Conservation (phyloP, 805 yeast species). For the Jamesozyma rosinii region DNA sequence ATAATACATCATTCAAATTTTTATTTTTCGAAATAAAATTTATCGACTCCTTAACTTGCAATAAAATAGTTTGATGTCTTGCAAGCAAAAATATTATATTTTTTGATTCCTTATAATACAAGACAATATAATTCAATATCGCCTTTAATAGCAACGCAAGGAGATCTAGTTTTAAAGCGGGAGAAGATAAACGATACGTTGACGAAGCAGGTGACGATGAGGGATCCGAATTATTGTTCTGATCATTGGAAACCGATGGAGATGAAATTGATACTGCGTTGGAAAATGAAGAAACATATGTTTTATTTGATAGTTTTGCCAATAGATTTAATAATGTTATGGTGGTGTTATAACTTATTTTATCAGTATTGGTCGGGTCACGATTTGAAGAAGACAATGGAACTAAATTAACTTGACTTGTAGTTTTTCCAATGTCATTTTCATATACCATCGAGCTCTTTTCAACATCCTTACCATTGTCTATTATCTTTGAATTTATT, state of each 20-base stretch:
- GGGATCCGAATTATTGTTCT: not conserved
- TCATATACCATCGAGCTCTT: not conserved
- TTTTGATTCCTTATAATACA: slow-evolving; percentile 43
- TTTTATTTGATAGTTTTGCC: slow-evolving; percentile 23
- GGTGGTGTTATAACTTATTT: slow-evolving; percentile 44
- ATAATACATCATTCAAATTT: slow-evolving; percentile 4
- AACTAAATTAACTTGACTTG: slow-evolving; percentile 12
- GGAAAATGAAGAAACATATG: slow-evolving; percentile 19
- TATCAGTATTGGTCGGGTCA: slow-evolving; percentile 8
- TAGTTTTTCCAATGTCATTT: not conserved
- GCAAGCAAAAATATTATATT: slow-evolving; percentile 44
- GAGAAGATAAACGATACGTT: slow-evolving; percentile 6
- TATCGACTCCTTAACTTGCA: slow-evolving; percentile 22
- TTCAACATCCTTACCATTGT: not conserved
- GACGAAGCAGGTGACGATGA: slow-evolving; percentile 7
- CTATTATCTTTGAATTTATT: slow-evolving; percentile 17
- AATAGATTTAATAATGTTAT: slow-evolving; percentile 36
- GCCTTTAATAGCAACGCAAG: slow-evolving; percentile 52
- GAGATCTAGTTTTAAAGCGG: slow-evolving; percentile 41
- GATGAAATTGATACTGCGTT: not conserved
- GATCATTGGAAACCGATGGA: not conserved
- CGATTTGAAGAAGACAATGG: slow-evolving; percentile 29
- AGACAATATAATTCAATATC: slow-evolving; percentile 42
- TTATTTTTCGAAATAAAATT: slow-evolving; percentile 15
- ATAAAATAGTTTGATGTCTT: slow-evolving; percentile 30